Base-by-base conservation (phyloP, 371 early-diverging fungal species). In the Rhizomucor pusillus region DNA sequence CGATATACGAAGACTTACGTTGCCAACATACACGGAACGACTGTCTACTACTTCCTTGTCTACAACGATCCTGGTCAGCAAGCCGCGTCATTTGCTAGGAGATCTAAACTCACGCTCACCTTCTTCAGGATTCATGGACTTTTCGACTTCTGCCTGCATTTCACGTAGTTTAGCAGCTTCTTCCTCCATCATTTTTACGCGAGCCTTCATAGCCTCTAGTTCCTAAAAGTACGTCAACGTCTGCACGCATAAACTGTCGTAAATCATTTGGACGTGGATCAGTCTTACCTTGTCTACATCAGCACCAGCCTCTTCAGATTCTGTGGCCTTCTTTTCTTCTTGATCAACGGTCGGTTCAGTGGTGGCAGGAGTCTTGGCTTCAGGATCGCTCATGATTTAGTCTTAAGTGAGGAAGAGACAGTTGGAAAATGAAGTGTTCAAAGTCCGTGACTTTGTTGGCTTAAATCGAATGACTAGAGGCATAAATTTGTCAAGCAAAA, bases 21-120 rank as follows among this genome's bases (percentile, higher is more conserved):
- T 95, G 43, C 95, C 94, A 50, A 99, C 90, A 69, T 95, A 95
- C 44, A 97, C 87, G 19, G 97, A 97, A 51, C 98, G 82, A n/a
- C 77, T 56, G 62, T 98, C 99, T 19, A 90, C 85, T 25, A 91
- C 92, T 51, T 92, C 94, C 64, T 84, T 85, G 47, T 87, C 88
- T 78, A 69, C 35, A 36, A 2, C 34, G 23, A 5, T 5, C 29
- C 7, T 29, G 7, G 29, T 29, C 29, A 29, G 29, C 3, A 3
- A 7, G 29, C 43, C 34, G 19, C 18, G 5, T 39, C 44, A 18
- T 53, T n/a, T 51, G 13, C 23, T 22, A 39, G 23, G 22, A 5
- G 37, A 18, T 16, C 18, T 43, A 49, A 5, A 47, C 12, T 14
- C 33, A 34, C 11, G 24, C 62, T 34, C 65, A 81, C 84, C 84